Evolutionary conservation across 2,329 filamentous ascomycete genomes (phyloP).

Genomic region (Cadophora sp.): DNA sequence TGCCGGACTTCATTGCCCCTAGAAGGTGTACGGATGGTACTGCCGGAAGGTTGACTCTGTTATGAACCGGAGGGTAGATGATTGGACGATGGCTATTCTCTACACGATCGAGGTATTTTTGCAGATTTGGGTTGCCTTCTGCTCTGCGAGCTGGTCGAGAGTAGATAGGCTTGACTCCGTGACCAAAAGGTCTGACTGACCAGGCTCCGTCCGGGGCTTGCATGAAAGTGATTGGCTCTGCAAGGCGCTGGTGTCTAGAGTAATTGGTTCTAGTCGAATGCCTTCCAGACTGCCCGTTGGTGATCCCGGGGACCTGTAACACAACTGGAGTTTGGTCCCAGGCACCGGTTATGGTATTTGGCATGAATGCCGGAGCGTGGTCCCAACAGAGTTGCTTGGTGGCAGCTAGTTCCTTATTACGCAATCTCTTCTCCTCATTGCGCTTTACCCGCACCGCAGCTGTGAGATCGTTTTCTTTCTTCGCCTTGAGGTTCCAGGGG

Average conservation of each 20-base stretch:
- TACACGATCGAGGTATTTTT: constrained; percentile 35
- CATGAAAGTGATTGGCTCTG: constrained; percentile 44
- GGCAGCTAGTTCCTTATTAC: background rate
- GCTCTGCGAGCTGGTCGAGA: constrained; percentile 38
- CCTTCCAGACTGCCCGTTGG: background rate
- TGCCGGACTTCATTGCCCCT: constrained; percentile 12
- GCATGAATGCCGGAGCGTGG: constrained; percentile 29
- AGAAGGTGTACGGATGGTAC: constrained; percentile 32
- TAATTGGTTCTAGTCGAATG: constrained; percentile 10
- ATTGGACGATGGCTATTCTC: constrained; percentile 39
- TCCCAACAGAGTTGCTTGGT: constrained; percentile 30
- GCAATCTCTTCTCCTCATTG: too few species aligned
- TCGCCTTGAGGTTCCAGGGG: constrained; percentile 11
- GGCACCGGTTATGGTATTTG: constrained; percentile 40
- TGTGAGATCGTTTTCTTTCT: constrained; percentile 23
- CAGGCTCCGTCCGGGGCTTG: constrained; percentile 42
- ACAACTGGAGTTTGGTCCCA: constrained; percentile 35
- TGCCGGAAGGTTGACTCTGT: constrained; percentile 30
- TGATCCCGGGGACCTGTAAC: background rate
- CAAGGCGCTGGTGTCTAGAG: constrained; percentile 27
- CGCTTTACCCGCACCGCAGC: background rate
- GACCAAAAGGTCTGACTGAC: constrained; percentile 42
- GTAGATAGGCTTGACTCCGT: constrained; percentile 43
- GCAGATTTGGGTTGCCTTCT: constrained; percentile 32
- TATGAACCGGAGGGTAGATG: constrained; percentile 35